Conservation (phyloP, 2,329 filamentous ascomycete species). For the Emydomyces testavorans region DNA sequence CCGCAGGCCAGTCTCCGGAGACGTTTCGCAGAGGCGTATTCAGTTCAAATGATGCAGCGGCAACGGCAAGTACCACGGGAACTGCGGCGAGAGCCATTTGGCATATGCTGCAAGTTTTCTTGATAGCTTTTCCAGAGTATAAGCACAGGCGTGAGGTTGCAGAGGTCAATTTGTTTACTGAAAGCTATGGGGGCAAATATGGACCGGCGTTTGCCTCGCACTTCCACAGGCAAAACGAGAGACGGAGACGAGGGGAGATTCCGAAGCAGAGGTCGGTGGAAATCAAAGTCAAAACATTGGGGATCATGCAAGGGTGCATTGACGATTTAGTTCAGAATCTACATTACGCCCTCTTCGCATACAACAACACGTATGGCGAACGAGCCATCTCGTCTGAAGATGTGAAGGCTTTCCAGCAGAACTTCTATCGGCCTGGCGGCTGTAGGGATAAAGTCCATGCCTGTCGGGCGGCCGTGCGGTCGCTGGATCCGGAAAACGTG, state of each 20-base stretch:
- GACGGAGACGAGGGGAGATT: not conserved
- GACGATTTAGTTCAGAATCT: conserved; percentile 47
- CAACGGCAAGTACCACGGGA: conserved; percentile 41
- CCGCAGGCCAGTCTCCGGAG: conserved; percentile 33
- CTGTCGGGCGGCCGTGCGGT: conserved; percentile 39
- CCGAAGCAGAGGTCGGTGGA: conserved; percentile 19
- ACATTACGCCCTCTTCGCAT: conserved; percentile 42
- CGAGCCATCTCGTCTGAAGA: conserved; percentile 39
- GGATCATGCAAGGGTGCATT: conserved; percentile 50
- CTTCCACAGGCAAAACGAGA: conserved; percentile 33
- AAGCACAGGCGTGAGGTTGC: conserved; percentile 30
- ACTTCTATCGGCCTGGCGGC: conserved; percentile 38
- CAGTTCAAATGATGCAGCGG: conserved; percentile 34
- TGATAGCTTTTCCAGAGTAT: conserved; percentile 51
- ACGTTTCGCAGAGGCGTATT: conserved; percentile 44
- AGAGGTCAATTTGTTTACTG: conserved; percentile 40
- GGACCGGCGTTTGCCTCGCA: conserved; percentile 32
- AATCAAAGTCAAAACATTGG: conserved; percentile 44
- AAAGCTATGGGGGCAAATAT: conserved; percentile 38
- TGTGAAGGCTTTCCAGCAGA: conserved; percentile 37
- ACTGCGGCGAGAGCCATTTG: conserved; percentile 45
- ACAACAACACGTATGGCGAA: conserved; percentile 51
- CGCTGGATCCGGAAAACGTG: conserved; percentile 40
- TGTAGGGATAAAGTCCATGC: conserved; percentile 45
- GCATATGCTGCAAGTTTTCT: conserved; percentile 52